These are phyloP conservation scores for Petunia secreta DNA, from an alignment of 257 asterid species.

Conservation along the genomic window DNA sequence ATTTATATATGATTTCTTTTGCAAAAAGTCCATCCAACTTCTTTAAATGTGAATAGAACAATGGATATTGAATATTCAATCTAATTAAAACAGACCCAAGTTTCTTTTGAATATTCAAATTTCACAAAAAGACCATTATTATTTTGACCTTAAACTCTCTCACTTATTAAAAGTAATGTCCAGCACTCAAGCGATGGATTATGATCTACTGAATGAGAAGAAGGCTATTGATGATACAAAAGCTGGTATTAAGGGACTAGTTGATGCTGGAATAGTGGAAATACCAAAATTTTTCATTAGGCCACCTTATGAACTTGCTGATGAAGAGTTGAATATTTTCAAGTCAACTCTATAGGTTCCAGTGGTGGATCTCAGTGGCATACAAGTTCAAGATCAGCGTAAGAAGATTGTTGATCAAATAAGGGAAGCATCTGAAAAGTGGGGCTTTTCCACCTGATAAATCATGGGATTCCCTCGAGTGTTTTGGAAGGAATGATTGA, in stretches of 20 bases:
- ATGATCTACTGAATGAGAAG: conserved; percentile 27
- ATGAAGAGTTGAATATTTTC: conserved; percentile 30
- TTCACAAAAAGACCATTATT: no score
- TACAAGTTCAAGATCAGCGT: conserved; percentile 27
- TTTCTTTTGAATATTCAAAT: no score
- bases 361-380: conserved; percentile 48
- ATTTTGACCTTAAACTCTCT: no score
- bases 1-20: no score
- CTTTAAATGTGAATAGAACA: no score
- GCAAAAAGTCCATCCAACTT: no score
- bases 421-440: conserved; percentile 51
- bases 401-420: conserved; percentile 36
- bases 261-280: conserved; percentile 34
- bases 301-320: conserved; percentile 42
- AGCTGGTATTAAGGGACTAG: conserved; percentile 40
- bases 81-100: no score
- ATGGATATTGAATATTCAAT: no score
- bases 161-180: neutral
- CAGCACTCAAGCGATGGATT: neutral
- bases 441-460: conserved; percentile 67
- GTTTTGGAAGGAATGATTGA: conserved; percentile 57
- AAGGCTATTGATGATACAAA: conserved; percentile 13
- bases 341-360: conserved; percentile 43
- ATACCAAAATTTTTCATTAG: conserved; percentile 40
- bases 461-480: conserved; percentile 53